Conservation (phyloP, 192 early-diverging fungal genomes). For the Podila verticillata region DNA sequence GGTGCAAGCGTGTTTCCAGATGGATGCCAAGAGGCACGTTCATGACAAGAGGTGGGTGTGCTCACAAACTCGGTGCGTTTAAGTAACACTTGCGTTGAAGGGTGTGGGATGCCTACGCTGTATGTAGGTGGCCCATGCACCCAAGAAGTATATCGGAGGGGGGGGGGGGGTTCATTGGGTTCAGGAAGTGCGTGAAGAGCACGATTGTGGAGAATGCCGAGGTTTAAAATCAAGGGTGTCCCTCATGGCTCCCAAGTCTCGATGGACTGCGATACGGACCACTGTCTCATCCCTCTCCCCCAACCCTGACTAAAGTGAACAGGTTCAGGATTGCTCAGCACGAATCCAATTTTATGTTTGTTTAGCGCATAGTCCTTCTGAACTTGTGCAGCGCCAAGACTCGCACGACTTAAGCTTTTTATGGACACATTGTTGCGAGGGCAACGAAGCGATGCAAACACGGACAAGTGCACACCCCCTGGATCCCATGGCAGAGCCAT, state of each 20-base stretch:
- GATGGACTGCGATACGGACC: no score
- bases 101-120: neutral
- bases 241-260: no score
- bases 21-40: slow-evolving; percentile 36
- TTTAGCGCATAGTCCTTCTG: neutral
- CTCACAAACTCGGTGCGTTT: neutral
- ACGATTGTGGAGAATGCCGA: neutral
- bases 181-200: neutral
- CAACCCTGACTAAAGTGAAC: slow-evolving; percentile 18
- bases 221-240: neutral
- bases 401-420: no score
- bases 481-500: no score
- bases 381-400: no score
- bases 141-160: no score
- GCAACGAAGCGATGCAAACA: no score
- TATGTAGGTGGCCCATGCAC: slow-evolving; percentile 15
- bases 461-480: no score
- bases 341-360: slow-evolving; percentile 1
- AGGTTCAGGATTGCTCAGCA: slow-evolving; percentile 23
- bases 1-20: neutral
- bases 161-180: neutral
- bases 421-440: no score
- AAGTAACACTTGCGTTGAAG: no score
- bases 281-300: no score
- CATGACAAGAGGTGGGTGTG: neutral